Percentiles rank a stretch among this genome's conserved stretches.
Conservation (phyloP, 257 asterid genomes). For the Sherardia arvensis region DNA sequence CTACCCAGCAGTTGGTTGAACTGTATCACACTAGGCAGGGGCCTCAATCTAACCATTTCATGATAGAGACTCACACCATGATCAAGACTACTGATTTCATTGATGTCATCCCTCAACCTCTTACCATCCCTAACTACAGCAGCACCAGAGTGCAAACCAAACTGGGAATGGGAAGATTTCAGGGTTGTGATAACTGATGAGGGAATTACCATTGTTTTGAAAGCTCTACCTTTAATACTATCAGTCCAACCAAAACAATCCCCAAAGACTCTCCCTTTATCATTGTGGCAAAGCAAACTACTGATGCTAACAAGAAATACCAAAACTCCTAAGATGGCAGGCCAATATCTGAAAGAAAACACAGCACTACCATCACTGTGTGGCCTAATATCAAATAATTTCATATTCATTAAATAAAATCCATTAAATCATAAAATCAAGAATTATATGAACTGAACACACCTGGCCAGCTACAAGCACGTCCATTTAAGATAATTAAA, state of each 20-base stretch:
- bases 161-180: too few relatives aligned
- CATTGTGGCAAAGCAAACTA: not conserved
- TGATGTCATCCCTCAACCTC: not conserved
- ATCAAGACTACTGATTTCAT: not conserved
- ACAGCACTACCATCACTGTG: not conserved
- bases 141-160: too few relatives aligned
- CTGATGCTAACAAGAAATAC: too few relatives aligned
- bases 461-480: too few relatives aligned
- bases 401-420: not conserved
- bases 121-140: not conserved
- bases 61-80: constrained; percentile 21
- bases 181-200: not conserved
- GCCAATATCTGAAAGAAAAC: not conserved
- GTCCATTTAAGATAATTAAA: too few relatives aligned
- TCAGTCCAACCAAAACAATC: not conserved
- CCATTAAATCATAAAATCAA: too few relatives aligned
- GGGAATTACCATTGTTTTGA: not conserved
- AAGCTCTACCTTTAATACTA: not conserved
- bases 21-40: constrained; percentile 16
- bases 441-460: too few relatives aligned
- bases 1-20: not conserved
- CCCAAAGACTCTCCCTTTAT: not conserved
- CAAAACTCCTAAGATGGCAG: not conserved
- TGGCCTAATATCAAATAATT: not conserved
- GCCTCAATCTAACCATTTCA: constrained; percentile 15